A percentile compares a stretch with the other conserved stretches of the same genome.
These are phyloP conservation scores for Colletotrichum tamarilloi DNA, from an alignment of 2,329 filamentous ascomycete species.

Conservation along the genomic window DNA sequence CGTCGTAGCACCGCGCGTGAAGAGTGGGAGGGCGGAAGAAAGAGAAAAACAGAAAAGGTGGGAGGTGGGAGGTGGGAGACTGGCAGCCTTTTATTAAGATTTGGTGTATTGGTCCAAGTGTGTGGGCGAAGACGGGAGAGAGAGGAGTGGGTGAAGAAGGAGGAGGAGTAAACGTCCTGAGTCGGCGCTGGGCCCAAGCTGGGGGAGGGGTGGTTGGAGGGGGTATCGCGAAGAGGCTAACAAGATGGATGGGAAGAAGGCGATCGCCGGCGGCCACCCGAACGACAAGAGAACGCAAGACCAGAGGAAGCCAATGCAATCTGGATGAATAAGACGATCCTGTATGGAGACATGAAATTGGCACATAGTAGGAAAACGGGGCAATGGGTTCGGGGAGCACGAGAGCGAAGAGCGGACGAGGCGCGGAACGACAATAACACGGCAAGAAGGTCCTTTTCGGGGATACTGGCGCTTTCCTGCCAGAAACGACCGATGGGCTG, in stretches of 20 bases:
- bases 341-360: constrained; percentile 17
- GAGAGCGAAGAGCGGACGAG: not conserved
- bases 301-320: constrained; percentile 20
- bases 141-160: constrained; percentile 14
- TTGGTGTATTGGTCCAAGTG: constrained; percentile 18
- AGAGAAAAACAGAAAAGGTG: constrained; percentile 1
- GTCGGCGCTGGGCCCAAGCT: constrained; percentile 30
- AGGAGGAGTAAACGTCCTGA: constrained; percentile 30
- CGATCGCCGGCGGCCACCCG: constrained; percentile 22
- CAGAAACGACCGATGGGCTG: not conserved
- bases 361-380: constrained; percentile 1
- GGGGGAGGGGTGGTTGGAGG: constrained; percentile 23
- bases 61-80: constrained; percentile 33
- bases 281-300: constrained; percentile 2
- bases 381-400: constrained; percentile 8
- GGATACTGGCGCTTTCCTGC: not conserved
- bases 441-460: constrained; percentile 16
- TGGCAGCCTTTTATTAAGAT: constrained; percentile 34
- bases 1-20: constrained; percentile 35
- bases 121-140: constrained; percentile 14
- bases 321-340: constrained; percentile 26
- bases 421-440: constrained; percentile 2
- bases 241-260: not conserved
- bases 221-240: not conserved
- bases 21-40: constrained; percentile 32